phyloP scores from a whole-genome alignment of 495 filamentous ascomycete genomes.

The Aspergillus carlsbadensis region DNA sequence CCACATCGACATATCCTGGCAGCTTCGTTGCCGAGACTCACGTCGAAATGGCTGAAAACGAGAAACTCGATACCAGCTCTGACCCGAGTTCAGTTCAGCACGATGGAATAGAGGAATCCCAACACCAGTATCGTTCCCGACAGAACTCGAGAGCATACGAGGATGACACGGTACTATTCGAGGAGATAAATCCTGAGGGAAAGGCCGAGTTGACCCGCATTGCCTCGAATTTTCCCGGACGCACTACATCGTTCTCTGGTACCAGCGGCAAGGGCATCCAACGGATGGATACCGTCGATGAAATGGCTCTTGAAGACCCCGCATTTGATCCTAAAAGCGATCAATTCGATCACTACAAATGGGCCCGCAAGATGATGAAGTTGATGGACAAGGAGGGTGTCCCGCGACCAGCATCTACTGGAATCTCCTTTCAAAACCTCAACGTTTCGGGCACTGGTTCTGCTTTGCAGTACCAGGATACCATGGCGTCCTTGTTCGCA shows the following conservation, averaged over 20 bases:
- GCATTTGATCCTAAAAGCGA: slow-evolving; percentile 54
- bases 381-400: slow-evolving; percentile 45
- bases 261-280: slow-evolving; percentile 27
- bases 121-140: slow-evolving; percentile 18
- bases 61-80: slow-evolving; percentile 4
- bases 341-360: slow-evolving; percentile 59
- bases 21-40: background rate
- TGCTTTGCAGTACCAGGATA: slow-evolving; percentile 56
- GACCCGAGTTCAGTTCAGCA: slow-evolving; percentile 19
- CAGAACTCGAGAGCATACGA: slow-evolving; percentile 19
- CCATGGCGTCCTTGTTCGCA: slow-evolving; percentile 48
- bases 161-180: slow-evolving; percentile 27
- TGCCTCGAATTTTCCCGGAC: slow-evolving; percentile 38
- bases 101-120: slow-evolving; percentile 13
- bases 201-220: slow-evolving; percentile 37
- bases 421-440: slow-evolving; percentile 51
- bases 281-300: slow-evolving; percentile 45
- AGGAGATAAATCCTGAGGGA: slow-evolving; percentile 36
- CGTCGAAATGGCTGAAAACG: slow-evolving; percentile 21
- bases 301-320: slow-evolving; percentile 45
- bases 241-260: slow-evolving; percentile 25
- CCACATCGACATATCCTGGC: background rate
- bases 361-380: slow-evolving; percentile 50
- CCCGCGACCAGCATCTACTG: slow-evolving; percentile 34
- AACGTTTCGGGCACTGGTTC: slow-evolving; percentile 54